Conservation (phyloP, 371 early-diverging fungal genomes). For the Apophysomyces sp. region DNA sequence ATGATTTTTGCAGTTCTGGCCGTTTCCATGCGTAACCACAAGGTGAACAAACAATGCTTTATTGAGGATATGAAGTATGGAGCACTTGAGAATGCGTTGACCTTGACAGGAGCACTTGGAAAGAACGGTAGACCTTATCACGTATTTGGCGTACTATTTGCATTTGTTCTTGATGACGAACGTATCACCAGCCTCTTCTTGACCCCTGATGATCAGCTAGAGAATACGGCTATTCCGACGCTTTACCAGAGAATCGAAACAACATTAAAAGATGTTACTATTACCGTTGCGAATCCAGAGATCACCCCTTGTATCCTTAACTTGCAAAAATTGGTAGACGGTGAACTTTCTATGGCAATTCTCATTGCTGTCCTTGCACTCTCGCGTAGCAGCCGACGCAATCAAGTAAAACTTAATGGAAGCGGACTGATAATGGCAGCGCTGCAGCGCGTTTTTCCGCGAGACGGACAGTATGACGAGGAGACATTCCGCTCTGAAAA, state of each 20-base stretch:
- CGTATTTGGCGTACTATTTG: constrained; percentile 63
- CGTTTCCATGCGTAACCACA: constrained; percentile 59
- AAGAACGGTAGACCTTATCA: constrained; percentile 32
- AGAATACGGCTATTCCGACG: neutral
- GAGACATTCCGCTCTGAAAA: constrained; percentile 16
- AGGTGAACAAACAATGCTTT: constrained; percentile 56
- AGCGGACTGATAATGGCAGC: constrained; percentile 55
- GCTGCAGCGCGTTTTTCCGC: constrained; percentile 48
- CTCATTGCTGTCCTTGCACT: constrained; percentile 50
- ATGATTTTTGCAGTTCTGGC: constrained; percentile 56
- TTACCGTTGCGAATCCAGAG: constrained; percentile 54
- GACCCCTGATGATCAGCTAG: constrained; percentile 4
- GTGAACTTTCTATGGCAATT: constrained; percentile 40
- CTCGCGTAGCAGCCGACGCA: constrained; percentile 56
- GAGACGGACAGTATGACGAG: constrained; percentile 10
- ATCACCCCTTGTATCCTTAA: constrained; percentile 53
- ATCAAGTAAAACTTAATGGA: constrained; percentile 64
- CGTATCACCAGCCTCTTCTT: constrained; percentile 47
- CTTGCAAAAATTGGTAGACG: constrained; percentile 48
- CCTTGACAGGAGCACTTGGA: constrained; percentile 57
- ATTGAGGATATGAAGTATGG: constrained; percentile 54
- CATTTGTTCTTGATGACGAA: constrained; percentile 59
- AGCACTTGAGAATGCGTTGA: constrained; percentile 61
- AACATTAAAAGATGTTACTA: constrained; percentile 20
- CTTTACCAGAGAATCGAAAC: constrained; percentile 19